Conservation (phyloP, 1,284 basidiomycete genomes). For the Tilletiaria anomala region DNA sequence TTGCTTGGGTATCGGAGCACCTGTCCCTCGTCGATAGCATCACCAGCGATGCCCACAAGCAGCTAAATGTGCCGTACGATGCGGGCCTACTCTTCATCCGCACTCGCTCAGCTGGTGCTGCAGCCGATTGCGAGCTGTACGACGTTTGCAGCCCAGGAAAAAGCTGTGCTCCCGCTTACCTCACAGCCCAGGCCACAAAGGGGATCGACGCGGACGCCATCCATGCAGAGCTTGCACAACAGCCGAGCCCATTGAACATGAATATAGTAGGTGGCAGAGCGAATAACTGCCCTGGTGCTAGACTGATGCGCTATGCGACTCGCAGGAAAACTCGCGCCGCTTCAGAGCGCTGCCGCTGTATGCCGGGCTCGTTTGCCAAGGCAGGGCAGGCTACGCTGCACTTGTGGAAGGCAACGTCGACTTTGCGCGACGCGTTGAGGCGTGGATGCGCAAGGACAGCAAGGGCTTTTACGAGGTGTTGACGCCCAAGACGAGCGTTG, state of each 20-base stretch:
- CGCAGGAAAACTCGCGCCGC: slow-evolving; percentile 44
- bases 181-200: slow-evolving; percentile 19
- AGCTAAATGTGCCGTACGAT: slow-evolving; percentile 44
- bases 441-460: slow-evolving; percentile 26
- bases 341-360: slow-evolving; percentile 46
- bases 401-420: slow-evolving; percentile 42
- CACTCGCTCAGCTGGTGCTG: no score
- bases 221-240: not conserved
- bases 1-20: slow-evolving; percentile 36
- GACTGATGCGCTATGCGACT: not conserved
- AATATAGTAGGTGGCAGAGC: not conserved
- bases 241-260: not conserved
- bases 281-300: not conserved
- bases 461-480: slow-evolving; percentile 6
- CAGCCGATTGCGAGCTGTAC: slow-evolving; percentile 27
- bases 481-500: slow-evolving; percentile 33
- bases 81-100: slow-evolving; percentile 45
- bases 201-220: no score
- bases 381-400: slow-evolving; percentile 42
- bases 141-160: slow-evolving; percentile 40
- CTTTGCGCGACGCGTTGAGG: slow-evolving; percentile 41
- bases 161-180: slow-evolving; percentile 41
- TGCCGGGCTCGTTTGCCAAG: slow-evolving; percentile 42
- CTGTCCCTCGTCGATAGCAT: slow-evolving; percentile 44
- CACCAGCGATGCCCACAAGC: slow-evolving; percentile 42